Evolutionary conservation across 441 rosid species (phyloP), one percentile per base, ranked within the genome.

Genomic region (Codiaeum variegatum): DNA sequence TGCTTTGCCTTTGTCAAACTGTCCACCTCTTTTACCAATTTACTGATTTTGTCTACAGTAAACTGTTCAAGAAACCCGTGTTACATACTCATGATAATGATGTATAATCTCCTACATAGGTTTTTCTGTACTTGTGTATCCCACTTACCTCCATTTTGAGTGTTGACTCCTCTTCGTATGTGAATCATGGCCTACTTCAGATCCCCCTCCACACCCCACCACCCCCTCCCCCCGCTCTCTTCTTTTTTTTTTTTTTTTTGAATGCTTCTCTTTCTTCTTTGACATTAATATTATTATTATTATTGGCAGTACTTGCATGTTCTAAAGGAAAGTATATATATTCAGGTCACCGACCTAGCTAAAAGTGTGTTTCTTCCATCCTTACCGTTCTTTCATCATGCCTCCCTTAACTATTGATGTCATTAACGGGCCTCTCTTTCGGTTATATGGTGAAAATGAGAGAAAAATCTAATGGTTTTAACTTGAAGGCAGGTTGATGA

Each of bases 21-120:
- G 69, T 52, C 60, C 18, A 40, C 40, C 24, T 52, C 56, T 32
- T 68, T 32, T 42, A 64, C 66, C 67, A 52, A 59, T 42, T 59
- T 46, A 28, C 21, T 67, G 55, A 55, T 75, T 67, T 52, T 77
- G 36, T 62, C 49, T 69, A n/a, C 28, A 28, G 26, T 6, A 15
- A 16, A 36, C 26, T 5, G 10, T 10, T 18, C 23, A 63, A 55
- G 46, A 49, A 38, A 63, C 38, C 67, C 24, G 23, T 63, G 24
- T 23, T 2, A n/a, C n/a, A 23, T 23, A 23, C 28, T n/a, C 0
- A 54, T 21, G 59, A 54, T 5, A 34, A 58, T 23, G 21, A 9
- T 26, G 28, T 44, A 26, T 58, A 38, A 65, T 31, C 58, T 71
- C 9, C 6, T 5, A 19, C 64, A 28, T 12, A 60, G 36, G 64